Conservation (phyloP, 129 eudicot species). For the Flaveria trinervia region DNA sequence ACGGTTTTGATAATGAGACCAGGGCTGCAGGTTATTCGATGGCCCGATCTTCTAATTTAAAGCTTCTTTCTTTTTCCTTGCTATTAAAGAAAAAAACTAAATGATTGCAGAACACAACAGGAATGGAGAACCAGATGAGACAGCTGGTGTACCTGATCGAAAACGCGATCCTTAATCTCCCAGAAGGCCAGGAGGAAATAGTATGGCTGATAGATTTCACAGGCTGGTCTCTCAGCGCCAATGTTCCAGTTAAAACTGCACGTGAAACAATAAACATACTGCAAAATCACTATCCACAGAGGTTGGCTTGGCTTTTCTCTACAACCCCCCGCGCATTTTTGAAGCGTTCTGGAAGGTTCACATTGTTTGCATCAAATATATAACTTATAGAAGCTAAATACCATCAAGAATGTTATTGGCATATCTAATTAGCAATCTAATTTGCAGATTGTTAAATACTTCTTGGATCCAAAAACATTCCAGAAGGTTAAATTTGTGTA, state of each 20-base stretch:
- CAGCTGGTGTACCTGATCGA: slow-evolving; percentile 79
- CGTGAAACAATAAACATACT: slow-evolving; percentile 62
- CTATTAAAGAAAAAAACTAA: not conserved
- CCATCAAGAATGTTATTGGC: not conserved
- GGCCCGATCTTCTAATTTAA: not conserved
- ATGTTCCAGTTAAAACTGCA: slow-evolving; percentile 68
- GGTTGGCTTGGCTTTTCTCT: slow-evolving; percentile 70
- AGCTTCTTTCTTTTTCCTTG: not conserved
- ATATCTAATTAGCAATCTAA: not conserved
- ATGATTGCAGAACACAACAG: slow-evolving; percentile 61
- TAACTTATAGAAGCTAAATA: not conserved
- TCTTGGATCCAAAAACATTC: slow-evolving; percentile 74
- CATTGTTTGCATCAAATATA: slow-evolving; percentile 9
- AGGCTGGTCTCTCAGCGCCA: slow-evolving; percentile 74
- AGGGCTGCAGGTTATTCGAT: slow-evolving; percentile 68
- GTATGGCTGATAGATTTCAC: slow-evolving; percentile 83
- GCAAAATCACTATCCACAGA: slow-evolving; percentile 85
- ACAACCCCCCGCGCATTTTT: slow-evolving; percentile 71
- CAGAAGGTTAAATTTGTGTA: slow-evolving; percentile 81
- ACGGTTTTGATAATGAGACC: slow-evolving; percentile 81
- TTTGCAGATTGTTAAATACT: slow-evolving; percentile 73
- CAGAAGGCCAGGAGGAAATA: slow-evolving; percentile 86
- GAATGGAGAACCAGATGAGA: slow-evolving; percentile 64
- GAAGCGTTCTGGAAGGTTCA: slow-evolving; percentile 89
- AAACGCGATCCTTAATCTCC: slow-evolving; percentile 80